phyloP scores from a whole-genome alignment of 768 basidiomycete genomes.

The Agaricus sinodeliciosus region DNA sequence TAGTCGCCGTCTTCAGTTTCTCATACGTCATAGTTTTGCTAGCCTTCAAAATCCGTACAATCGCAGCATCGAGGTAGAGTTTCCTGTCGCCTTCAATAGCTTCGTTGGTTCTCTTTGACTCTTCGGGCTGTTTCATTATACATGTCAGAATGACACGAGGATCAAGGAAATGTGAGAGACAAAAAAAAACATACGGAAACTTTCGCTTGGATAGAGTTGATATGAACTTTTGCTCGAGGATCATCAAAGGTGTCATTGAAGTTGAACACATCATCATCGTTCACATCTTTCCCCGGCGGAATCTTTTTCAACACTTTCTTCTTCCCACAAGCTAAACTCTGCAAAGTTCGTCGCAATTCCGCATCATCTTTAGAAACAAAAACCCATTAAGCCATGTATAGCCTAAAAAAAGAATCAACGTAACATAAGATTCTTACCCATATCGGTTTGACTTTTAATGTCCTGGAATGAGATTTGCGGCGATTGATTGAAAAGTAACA shows the following conservation, averaged over 20 bases:
- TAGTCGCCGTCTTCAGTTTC: slow-evolving; percentile 73
- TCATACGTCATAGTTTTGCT: slow-evolving; percentile 79
- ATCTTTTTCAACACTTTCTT: slow-evolving; percentile 82
- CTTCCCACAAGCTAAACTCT: slow-evolving; percentile 88
- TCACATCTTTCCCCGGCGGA: slow-evolving; percentile 73
- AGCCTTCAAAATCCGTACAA: slow-evolving; percentile 95
- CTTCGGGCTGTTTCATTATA: slow-evolving; percentile 56
- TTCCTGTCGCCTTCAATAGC: slow-evolving; percentile 86
- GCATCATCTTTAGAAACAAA: slow-evolving; percentile 42
- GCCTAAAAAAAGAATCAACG: background rate
- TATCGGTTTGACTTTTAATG: slow-evolving; percentile 58
- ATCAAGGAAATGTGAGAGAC: background rate
- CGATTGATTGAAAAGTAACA: slow-evolving; percentile 79
- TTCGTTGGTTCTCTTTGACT: slow-evolving; percentile 73
- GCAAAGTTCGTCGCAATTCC: slow-evolving; percentile 79
- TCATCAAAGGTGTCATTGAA: slow-evolving; percentile 85
- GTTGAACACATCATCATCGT: slow-evolving; percentile 66
- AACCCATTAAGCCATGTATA: slow-evolving; percentile 18
- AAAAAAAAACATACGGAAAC: slow-evolving; percentile 60
- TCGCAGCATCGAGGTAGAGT: slow-evolving; percentile 85
- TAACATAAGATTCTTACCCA: slow-evolving; percentile 48
- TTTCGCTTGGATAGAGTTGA: slow-evolving; percentile 94
- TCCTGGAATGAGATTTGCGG: slow-evolving; percentile 55
- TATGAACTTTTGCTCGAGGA: slow-evolving; percentile 72
- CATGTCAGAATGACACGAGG: background rate